Evolutionary conservation across 2,329 filamentous ascomycete species (phyloP).

Genomic region (Pestalotiopsis sp.): DNA sequence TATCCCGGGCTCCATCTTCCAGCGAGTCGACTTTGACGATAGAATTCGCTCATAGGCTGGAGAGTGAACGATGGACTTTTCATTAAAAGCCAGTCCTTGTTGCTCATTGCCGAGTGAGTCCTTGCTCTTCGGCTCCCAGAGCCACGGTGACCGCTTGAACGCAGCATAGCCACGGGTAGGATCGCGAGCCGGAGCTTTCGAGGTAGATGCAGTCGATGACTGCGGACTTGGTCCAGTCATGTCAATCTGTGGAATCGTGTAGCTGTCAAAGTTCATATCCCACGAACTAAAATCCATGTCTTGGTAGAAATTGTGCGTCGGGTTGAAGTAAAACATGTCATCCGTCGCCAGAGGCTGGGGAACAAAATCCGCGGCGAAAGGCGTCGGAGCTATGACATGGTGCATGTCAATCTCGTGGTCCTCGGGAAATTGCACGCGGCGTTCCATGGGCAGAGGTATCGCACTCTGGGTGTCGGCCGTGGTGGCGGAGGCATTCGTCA

Average conservation of each 20-base stretch:
- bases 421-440: not conserved
- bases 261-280: constrained; percentile 33
- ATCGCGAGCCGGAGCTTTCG: constrained; percentile 24
- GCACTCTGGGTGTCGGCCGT: not conserved
- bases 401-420: not conserved
- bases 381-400: not conserved
- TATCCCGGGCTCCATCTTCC: constrained; percentile 22
- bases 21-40: constrained; percentile 14
- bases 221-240: constrained; percentile 28
- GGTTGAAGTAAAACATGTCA: constrained; percentile 29
- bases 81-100: constrained; percentile 25
- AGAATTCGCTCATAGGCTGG: constrained; percentile 21
- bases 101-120: constrained; percentile 28
- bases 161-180: constrained; percentile 32
- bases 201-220: constrained; percentile 25
- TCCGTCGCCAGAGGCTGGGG: constrained; percentile 3
- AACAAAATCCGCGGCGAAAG: constrained; percentile 8
- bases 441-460: not conserved
- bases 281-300: constrained; percentile 34
- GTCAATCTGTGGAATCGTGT: constrained; percentile 30
- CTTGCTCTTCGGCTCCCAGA: constrained; percentile 33
- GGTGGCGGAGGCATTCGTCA: not conserved
- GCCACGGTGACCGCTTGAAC: constrained; percentile 36
- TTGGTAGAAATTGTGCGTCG: constrained; percentile 29
- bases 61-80: constrained; percentile 21